Percentiles rank a stretch among this genome's conserved stretches.
phyloP scores from a whole-genome alignment of 305 asterid species.

The Fraxinus greggii region DNA sequence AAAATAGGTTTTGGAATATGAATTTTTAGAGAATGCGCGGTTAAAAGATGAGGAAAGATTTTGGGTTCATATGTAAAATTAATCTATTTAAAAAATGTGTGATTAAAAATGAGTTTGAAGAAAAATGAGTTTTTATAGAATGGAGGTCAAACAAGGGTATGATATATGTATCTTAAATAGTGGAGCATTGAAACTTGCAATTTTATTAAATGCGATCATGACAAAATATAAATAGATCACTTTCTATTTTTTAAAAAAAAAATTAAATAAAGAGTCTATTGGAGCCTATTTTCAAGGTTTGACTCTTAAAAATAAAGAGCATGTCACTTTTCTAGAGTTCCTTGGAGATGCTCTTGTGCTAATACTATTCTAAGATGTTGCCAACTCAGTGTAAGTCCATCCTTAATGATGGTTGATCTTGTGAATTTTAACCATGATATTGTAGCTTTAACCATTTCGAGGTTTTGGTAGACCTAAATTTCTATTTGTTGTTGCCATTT shows the following conservation, averaged over 20 bases:
- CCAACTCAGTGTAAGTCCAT: not conserved
- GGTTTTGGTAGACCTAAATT: not conserved
- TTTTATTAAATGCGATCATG: not conserved
- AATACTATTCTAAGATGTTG: not conserved
- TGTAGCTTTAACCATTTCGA: not conserved
- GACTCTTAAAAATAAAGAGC: not conserved
- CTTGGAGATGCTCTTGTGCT: not conserved
- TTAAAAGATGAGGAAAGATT: no score
- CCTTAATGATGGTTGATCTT: not conserved
- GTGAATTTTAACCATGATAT: not conserved
- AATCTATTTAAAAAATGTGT: no score
- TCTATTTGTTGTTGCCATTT: not conserved
- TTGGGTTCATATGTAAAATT: no score
- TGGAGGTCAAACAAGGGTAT: no score
- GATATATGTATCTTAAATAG: not conserved
- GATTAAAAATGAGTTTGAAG: no score
- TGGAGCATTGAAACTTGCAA: not conserved
- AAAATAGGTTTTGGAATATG: no score
- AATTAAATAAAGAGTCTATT: not conserved
- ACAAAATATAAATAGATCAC: no score
- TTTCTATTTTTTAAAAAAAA: no score
- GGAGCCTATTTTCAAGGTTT: not conserved
- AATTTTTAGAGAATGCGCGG: no score
- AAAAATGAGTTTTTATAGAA: no score
- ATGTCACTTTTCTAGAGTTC: not conserved